Conservation (phyloP, 495 filamentous ascomycete genomes). For the Aspergillus steynii region DNA sequence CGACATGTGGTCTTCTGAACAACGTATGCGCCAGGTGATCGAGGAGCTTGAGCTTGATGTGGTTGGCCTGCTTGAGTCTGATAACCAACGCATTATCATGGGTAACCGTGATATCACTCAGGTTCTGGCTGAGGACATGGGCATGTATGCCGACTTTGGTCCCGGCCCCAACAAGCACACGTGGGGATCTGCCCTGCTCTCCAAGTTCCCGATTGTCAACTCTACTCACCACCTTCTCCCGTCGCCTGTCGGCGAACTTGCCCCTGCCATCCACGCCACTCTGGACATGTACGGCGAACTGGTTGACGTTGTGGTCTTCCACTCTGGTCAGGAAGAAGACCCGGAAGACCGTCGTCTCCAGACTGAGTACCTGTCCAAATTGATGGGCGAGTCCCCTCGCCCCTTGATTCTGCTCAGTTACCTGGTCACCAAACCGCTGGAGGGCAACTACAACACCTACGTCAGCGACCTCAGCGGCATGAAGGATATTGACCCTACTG, state of each 20-base stretch:
- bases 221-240: conserved; percentile 95
- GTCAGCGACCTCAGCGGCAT: conserved; percentile 85
- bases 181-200: conserved; percentile 90
- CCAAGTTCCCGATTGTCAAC: conserved; percentile 97
- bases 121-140: conserved; percentile 91
- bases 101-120: conserved; percentile 97
- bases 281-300: conserved; percentile 88
- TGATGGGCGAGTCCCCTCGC: conserved; percentile 82
- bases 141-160: conserved; percentile 98
- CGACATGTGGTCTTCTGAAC: conserved; percentile 97
- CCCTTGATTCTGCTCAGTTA: conserved; percentile 88
- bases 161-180: conserved; percentile 99
- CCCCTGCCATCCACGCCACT: conserved; percentile 94
- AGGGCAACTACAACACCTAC: conserved; percentile 98
- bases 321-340: conserved; percentile 98
- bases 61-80: conserved; percentile 88
- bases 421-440: conserved; percentile 82
- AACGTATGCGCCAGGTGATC: conserved; percentile 89
- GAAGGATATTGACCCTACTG: conserved; percentile 89
- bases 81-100: conserved; percentile 99
- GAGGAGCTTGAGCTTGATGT: conserved; percentile 94
- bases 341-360: conserved; percentile 90
- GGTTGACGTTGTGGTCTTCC: conserved; percentile 96
- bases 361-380: conserved; percentile 77
- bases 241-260: conserved; percentile 89